A percentile compares a stretch with the other conserved stretches of the same genome.
These are phyloP conservation scores for Pseudohyphozyma bogoriensis DNA, from an alignment of 768 basidiomycete species.

Conservation along the genomic window DNA sequence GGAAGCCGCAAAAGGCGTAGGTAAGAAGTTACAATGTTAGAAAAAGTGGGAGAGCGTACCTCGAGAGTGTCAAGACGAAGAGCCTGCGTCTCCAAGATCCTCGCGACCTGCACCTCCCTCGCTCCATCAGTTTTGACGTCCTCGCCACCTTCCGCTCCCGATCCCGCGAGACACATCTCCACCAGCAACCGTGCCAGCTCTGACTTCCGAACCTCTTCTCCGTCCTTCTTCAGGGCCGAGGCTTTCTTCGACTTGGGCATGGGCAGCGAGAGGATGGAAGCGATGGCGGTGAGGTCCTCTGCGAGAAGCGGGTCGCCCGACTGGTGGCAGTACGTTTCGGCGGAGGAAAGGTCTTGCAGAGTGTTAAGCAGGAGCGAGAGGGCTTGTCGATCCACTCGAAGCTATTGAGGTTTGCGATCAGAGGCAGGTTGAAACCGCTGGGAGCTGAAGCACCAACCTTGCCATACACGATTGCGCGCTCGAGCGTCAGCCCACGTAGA, in stretches of 20 bases:
- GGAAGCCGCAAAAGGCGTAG: background rate
- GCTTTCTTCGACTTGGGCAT: background rate
- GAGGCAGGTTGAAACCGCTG: no score
- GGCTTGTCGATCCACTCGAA: conserved; percentile 22
- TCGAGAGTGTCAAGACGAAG: conserved; percentile 14
- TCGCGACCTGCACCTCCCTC: background rate
- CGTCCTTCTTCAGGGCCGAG: background rate
- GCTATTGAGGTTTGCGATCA: background rate
- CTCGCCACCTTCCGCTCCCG: background rate
- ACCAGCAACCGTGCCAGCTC: conserved; percentile 16
- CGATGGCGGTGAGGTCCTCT: background rate
- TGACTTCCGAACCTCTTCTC: background rate
- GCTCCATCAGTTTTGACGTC: no score
- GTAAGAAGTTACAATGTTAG: background rate
- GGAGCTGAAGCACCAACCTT: conserved; percentile 17
- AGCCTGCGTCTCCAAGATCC: conserved; percentile 17
- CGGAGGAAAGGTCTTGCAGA: conserved; percentile 15
- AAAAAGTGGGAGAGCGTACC: background rate
- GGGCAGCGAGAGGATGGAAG: conserved; percentile 1
- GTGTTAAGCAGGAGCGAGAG: conserved; percentile 19
- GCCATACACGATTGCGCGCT: conserved; percentile 18
- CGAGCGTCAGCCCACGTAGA: conserved; percentile 12
- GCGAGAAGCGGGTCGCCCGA: conserved; percentile 12
- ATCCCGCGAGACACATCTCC: conserved; percentile 16
- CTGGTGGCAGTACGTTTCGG: conserved; percentile 21